Evolutionary conservation across 768 basidiomycete genomes (phyloP).

Genomic region (Clathrus columnatus): DNA sequence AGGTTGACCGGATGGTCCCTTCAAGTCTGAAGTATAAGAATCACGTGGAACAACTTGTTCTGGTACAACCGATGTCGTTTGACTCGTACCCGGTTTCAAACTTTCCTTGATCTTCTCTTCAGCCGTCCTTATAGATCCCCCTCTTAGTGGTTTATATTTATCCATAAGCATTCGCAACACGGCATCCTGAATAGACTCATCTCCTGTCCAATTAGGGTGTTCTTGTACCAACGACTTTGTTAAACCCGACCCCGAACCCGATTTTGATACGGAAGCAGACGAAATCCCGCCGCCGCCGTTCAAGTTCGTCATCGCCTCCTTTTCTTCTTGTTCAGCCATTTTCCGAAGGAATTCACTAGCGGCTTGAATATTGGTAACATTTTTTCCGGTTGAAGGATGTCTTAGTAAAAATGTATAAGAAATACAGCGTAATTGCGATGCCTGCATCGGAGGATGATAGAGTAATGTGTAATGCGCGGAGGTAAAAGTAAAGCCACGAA

Average conservation of each 20-base stretch:
- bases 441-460: too few species aligned
- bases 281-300: slow-evolving; percentile 20
- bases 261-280: slow-evolving; percentile 41
- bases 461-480: too few species aligned
- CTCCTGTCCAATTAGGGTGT: slow-evolving; percentile 59
- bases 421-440: too few species aligned
- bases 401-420: background rate
- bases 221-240: too few species aligned
- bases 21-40: slow-evolving; percentile 5
- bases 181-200: slow-evolving; percentile 59
- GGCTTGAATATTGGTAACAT: slow-evolving; percentile 13
- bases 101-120: slow-evolving; percentile 54
- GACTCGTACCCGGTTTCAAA: slow-evolving; percentile 32
- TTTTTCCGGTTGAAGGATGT: background rate
- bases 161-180: slow-evolving; percentile 81
- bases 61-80: slow-evolving; percentile 16
- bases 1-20: slow-evolving; percentile 6
- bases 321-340: slow-evolving; percentile 50
- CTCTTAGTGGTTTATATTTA: slow-evolving; percentile 76
- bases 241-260: too few species aligned
- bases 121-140: slow-evolving; percentile 46
- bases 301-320: slow-evolving; percentile 22
- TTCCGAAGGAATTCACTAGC: slow-evolving; percentile 58
- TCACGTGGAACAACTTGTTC: background rate
- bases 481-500: too few species aligned